Evolutionary conservation across 345 rosid species (phyloP).

Genomic region (Salix arbutifolia): DNA sequence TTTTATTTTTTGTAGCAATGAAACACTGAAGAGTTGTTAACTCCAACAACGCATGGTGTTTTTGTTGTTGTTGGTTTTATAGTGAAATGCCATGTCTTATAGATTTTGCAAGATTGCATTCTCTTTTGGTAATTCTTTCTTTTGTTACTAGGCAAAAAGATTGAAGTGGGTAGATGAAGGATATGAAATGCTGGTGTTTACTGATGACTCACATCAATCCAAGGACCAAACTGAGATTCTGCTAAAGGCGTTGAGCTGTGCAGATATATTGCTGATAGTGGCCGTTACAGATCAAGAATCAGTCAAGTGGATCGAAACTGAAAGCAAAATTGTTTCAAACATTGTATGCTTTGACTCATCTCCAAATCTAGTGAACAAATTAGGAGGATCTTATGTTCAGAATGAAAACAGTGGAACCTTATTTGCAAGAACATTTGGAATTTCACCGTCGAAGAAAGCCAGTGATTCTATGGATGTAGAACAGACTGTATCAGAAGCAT

Average conservation of each 20-base stretch:
- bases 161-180: conserved; percentile 85
- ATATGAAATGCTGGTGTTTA: conserved; percentile 61
- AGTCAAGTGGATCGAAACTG: conserved; percentile 54
- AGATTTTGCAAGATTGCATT: not conserved
- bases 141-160: conserved; percentile 51
- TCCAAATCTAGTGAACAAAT: conserved; percentile 41
- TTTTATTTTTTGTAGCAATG: no score
- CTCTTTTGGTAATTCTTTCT: not conserved
- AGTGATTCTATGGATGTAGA: conserved; percentile 51
- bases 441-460: conserved; percentile 21
- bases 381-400: conserved; percentile 52
- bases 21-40: no score
- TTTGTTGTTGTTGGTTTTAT: not conserved
- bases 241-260: conserved; percentile 38
- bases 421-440: conserved; percentile 30
- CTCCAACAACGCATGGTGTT: no score
- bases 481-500: conserved; percentile 69
- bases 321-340: conserved; percentile 42
- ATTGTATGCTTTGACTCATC: conserved; percentile 63
- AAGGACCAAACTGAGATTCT: conserved; percentile 30
- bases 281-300: conserved; percentile 52
- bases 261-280: conserved; percentile 63
- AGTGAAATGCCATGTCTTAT: not conserved
- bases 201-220: conserved; percentile 29
- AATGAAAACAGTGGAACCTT: conserved; percentile 25